phyloP scores from a whole-genome alignment of 1,139 yeast genomes.

The Pneumocystis wakefieldiae region DNA sequence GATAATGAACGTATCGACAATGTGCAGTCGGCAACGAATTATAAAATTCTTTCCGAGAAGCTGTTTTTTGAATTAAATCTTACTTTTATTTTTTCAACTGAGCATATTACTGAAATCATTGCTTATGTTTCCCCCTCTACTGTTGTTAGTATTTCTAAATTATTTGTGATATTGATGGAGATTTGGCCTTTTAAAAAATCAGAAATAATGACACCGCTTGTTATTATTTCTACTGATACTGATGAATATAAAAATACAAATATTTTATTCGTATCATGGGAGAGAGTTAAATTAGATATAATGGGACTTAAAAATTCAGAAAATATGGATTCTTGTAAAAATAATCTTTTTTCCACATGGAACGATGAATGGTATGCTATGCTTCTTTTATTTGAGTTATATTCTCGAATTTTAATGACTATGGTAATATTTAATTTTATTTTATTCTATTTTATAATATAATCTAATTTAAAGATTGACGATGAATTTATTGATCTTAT shows the following conservation, averaged over 20 bases:
- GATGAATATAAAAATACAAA: background rate
- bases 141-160: background rate
- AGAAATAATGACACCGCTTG: background rate
- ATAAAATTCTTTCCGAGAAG: background rate
- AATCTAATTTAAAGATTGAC: slow-evolving; percentile 2
- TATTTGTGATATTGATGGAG: background rate
- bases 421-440: slow-evolving; percentile 4
- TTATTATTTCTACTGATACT: background rate
- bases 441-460: background rate
- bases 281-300: background rate
- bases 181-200: background rate
- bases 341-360: background rate
- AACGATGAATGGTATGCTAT: slow-evolving; percentile 2
- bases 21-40: background rate
- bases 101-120: background rate
- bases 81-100: background rate
- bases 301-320: background rate
- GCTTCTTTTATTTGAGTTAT: slow-evolving; percentile 9
- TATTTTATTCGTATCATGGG: background rate
- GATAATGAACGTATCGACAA: background rate
- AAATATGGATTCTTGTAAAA: background rate
- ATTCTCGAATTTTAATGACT: slow-evolving; percentile 10
- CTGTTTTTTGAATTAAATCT: background rate
- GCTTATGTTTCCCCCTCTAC: background rate
- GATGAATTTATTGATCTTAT: slow-evolving; percentile 10